Conservation (phyloP, 1,284 basidiomycete species). For the Ceratorhiza oryzae-sativae region DNA sequence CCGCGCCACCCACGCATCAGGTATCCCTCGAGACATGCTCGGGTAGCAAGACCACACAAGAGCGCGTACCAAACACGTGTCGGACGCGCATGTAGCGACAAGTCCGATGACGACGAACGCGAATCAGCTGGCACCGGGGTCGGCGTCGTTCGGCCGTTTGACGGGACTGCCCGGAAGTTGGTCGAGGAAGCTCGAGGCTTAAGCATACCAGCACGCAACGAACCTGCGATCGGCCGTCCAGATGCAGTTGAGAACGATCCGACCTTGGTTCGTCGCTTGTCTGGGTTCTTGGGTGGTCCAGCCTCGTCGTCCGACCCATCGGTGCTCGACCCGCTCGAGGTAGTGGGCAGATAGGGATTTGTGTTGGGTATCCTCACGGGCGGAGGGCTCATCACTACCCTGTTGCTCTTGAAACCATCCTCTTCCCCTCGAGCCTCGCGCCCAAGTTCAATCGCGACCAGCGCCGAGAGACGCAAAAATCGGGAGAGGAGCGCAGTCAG, state of each 20-base stretch:
- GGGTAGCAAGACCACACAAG: conserved; percentile 73
- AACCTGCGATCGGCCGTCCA: conserved; percentile 6
- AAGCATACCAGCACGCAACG: not conserved
- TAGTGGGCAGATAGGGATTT: conserved; percentile 5
- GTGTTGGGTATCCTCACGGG: conserved; percentile 30
- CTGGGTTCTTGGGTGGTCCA: not conserved
- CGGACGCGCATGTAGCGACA: conserved; percentile 56
- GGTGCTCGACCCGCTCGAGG: conserved; percentile 36
- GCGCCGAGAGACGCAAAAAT: conserved; percentile 74
- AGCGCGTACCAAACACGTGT: conserved; percentile 82
- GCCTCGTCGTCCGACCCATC: conserved; percentile 30
- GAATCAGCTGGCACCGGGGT: conserved; percentile 1
- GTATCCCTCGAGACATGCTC: conserved; percentile 82
- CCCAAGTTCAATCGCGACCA: conserved; percentile 75
- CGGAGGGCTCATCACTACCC: conserved; percentile 12
- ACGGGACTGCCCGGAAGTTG: not conserved
- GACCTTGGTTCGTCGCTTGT: not conserved
- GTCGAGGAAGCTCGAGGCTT: not conserved
- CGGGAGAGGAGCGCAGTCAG: conserved; percentile 68
- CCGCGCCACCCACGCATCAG: conserved; percentile 79
- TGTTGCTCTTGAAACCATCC: conserved; percentile 49
- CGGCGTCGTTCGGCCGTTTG: conserved; percentile 14
- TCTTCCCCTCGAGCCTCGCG: conserved; percentile 57
- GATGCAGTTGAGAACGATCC: conserved; percentile 7
- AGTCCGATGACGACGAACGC: conserved; percentile 33